Evolutionary conservation across 768 basidiomycete genomes (phyloP).

Genomic region (Leccinum ochraceum): DNA sequence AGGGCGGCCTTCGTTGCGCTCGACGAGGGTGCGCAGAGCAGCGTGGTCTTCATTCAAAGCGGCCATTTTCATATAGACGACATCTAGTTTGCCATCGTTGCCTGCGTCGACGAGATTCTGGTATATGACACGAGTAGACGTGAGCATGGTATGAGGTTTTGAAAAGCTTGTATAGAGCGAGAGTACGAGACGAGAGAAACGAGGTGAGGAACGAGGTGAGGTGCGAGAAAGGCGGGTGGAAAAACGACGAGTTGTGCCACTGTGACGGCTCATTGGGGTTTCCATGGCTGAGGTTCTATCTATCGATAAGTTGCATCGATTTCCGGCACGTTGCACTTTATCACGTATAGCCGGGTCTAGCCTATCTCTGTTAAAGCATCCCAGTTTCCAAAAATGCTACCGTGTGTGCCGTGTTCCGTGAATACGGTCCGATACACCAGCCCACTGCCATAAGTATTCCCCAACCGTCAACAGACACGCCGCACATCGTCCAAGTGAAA

Average conservation of each 20-base stretch:
- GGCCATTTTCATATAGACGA: slow-evolving; percentile 20
- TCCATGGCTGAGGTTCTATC: neutral
- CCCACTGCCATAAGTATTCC: neutral
- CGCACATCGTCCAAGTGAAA: neutral
- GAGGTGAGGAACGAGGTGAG: slow-evolving; percentile 3
- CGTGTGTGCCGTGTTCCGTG: neutral
- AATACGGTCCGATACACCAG: neutral
- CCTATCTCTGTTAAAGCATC: neutral
- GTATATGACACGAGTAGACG: slow-evolving; percentile 12
- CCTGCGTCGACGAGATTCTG: slow-evolving; percentile 33
- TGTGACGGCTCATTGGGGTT: neutral
- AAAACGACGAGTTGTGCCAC: slow-evolving; percentile 1
- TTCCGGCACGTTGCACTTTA: neutral
- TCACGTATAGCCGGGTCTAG: neutral
- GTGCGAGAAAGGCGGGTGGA: slow-evolving; percentile 6
- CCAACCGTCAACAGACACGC: neutral
- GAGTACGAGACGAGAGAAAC: slow-evolving; percentile 2
- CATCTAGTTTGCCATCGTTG: slow-evolving; percentile 23
- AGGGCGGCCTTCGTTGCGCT: slow-evolving; percentile 36
- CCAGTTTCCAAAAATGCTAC: slow-evolving; percentile 2
- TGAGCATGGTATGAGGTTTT: neutral
- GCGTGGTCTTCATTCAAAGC: slow-evolving; percentile 25
- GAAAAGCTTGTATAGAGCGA: neutral
- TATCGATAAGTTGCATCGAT: neutral
- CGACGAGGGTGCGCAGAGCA: slow-evolving; percentile 24